Evolutionary conservation across 306 rosid species (phyloP).

Genomic region (Vigna reflexopilosa): DNA sequence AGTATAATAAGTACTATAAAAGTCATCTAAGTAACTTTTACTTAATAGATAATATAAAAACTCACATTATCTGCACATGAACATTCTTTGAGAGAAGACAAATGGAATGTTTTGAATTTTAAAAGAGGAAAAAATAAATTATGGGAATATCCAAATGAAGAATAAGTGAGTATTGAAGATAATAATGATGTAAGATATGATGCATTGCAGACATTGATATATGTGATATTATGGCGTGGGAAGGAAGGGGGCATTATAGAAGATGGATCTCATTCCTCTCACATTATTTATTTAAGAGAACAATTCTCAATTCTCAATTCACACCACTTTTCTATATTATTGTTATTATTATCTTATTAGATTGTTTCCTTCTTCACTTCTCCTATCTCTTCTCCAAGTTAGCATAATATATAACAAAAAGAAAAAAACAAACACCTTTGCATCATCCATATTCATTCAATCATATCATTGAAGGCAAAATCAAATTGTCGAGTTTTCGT

Average conservation of each 20-base stretch:
- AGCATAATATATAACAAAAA: no score
- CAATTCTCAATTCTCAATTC: background rate
- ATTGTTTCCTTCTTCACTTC: conserved; percentile 8
- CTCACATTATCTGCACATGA: no score
- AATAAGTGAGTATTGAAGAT: conserved; percentile 6
- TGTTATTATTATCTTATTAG: no score
- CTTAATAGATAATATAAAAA: no score
- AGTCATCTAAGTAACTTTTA: no score
- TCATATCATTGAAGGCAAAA: background rate
- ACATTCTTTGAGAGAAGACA: no score
- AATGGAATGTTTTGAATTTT: no score
- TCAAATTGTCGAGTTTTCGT: background rate
- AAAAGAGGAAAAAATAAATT: no score
- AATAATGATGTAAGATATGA: background rate
- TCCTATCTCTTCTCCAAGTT: no score
- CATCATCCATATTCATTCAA: background rate
- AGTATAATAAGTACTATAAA: no score
- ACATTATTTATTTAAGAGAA: conserved; percentile 24
- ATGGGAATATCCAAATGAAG: background rate
- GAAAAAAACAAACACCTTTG: background rate
- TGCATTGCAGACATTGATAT: conserved; percentile 6
- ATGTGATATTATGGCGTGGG: conserved; percentile 8
- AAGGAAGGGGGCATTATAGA: background rate
- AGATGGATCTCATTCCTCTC: background rate
- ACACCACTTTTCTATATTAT: no score